phyloP scores from a whole-genome alignment of 805 yeast genomes.

The Brettanomyces custersianus region DNA sequence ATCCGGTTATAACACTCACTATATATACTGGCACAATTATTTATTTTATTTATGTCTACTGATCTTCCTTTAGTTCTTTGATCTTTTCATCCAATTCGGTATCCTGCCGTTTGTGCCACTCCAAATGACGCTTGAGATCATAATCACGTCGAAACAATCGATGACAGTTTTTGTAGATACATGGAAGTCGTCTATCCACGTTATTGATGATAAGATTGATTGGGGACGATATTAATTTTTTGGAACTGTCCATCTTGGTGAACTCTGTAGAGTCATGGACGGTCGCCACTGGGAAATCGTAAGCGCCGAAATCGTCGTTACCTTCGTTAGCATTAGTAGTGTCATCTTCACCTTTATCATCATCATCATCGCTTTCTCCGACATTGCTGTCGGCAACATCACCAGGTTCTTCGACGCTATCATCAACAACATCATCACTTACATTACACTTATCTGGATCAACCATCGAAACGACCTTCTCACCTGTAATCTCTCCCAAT shows the following conservation, averaged over 20 bases:
- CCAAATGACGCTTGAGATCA: conserved; percentile 41
- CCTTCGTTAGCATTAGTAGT: too few relatives aligned
- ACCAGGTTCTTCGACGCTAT: not conserved
- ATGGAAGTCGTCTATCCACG: conserved; percentile 28
- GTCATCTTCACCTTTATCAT: not conserved
- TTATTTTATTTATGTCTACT: too few relatives aligned
- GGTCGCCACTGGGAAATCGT: conserved; percentile 6
- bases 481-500: not conserved
- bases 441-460: not conserved
- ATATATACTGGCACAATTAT: too few relatives aligned
- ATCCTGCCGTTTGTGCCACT: conserved; percentile 36
- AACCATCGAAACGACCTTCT: not conserved
- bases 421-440: not conserved
- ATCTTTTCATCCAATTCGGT: conserved; percentile 10
- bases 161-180: conserved; percentile 43
- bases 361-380: not conserved
- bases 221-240: conserved; percentile 13
- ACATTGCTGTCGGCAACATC: not conserved
- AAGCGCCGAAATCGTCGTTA: conserved; percentile 2
- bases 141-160: conserved; percentile 42
- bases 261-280: conserved; percentile 22
- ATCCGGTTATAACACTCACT: too few relatives aligned
- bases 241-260: conserved; percentile 32
- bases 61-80: conserved; percentile 11
- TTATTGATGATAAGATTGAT: conserved; percentile 31